phyloP scores from a whole-genome alignment of 495 filamentous ascomycete species.

The Podospora sp. region DNA sequence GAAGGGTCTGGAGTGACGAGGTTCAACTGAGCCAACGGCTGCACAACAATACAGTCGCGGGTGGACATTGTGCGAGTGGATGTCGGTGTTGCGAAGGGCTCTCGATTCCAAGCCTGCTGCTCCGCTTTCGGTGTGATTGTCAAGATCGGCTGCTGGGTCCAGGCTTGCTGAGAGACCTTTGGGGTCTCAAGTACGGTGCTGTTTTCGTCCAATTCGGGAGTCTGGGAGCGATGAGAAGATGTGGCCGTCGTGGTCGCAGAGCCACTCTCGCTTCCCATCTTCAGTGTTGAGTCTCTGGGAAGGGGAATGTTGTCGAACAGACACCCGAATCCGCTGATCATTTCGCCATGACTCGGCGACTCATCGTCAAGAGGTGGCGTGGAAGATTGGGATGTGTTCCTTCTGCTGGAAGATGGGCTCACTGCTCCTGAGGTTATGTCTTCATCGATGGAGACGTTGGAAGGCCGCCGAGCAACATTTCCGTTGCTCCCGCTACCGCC shows the following conservation, averaged over 20 bases:
- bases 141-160: not conserved
- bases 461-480: not conserved
- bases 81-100: not conserved
- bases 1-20: conserved; percentile 15
- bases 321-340: conserved; percentile 26
- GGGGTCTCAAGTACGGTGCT: not conserved
- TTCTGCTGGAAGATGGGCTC: not conserved
- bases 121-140: not conserved
- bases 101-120: not conserved
- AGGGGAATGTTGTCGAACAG: conserved; percentile 17
- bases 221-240: not conserved
- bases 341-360: conserved; percentile 6
- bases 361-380: conserved; percentile 27
- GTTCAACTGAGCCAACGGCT: not conserved
- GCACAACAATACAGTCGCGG: conserved; percentile 9
- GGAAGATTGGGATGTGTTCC: not conserved
- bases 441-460: not conserved
- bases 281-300: conserved; percentile 23
- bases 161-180: not conserved
- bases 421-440: not conserved
- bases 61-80: not conserved
- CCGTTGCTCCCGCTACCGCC: not conserved
- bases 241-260: not conserved
- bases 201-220: not conserved
- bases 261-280: conserved; percentile 19